Evolutionary conservation across 495 filamentous ascomycete genomes (phyloP), one percentile per base, ranked within the genome.

Genomic region (Penicillium nucicola): DNA sequence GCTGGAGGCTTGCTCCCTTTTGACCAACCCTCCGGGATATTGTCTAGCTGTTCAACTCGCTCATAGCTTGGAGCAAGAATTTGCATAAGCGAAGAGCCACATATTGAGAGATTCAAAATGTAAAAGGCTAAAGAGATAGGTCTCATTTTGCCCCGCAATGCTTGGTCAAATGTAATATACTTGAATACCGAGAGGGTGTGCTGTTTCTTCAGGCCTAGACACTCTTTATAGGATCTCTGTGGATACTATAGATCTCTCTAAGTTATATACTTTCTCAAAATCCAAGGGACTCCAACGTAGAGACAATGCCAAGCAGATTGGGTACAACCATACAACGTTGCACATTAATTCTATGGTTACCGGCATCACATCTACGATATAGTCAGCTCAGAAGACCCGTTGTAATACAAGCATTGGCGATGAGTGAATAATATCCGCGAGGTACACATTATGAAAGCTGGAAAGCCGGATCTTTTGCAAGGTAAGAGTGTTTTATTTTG

Each of bases 21-120:
- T 31, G 56, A 61, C 81, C 80, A 82, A 15, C 74, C 78, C 35
- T 59, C 42, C 0, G 80, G 81, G 3, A 69, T 55, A 19, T 44
- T 47, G 1, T 56, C 50, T 15, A 83, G 50, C 12, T 71, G 61
- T 53, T 83, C 80, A 41, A 81, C 68, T 4, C 74, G 42, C 8
- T 72, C 62, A 59, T 74, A 57, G 25, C 36, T 44, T 3, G 50
- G 10, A 5, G 28, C 34, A n/a, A 36, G 33, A 18, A 57, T 48
- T 12, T 52, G 35, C 0, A n/a, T 22, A 1, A 44, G 14, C 17
- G 56, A 34, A 3, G 47, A 13, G 12, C 41, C 46, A 31, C 36
- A 58, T 12, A 56, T 4, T 4, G 54, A 4, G 8, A 70, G 40
- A 37, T 47, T 47, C 13, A 65, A 1, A 12, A 23, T 6, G 30